These are phyloP conservation scores for Hanseniaspora pseudoguilliermondii DNA, from an alignment of 805 yeast species.

Conservation along the genomic window DNA sequence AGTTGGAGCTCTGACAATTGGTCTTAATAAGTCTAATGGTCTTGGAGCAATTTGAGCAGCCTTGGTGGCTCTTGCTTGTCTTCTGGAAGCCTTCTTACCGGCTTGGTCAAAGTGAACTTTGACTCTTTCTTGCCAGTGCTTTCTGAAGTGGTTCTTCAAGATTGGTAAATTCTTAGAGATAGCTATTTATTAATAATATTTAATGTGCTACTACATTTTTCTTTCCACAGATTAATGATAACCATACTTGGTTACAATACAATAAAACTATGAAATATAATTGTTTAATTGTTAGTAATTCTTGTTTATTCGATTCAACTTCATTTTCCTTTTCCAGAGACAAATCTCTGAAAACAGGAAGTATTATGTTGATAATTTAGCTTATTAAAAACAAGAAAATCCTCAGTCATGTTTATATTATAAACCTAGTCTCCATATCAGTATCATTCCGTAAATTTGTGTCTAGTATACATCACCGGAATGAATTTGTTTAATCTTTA, in stretches of 20 bases:
- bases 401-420: no score
- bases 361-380: no score
- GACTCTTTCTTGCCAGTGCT: conserved; percentile 99
- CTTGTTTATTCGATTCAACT: not conserved
- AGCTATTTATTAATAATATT: conserved; percentile 40
- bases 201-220: not conserved
- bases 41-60: conserved; percentile 95
- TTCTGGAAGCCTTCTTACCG: conserved; percentile 96
- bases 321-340: not conserved
- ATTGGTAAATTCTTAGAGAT: conserved; percentile 97
- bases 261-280: not conserved
- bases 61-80: conserved; percentile 84
- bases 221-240: not conserved
- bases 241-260: no score
- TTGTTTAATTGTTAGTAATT: conserved; percentile 4
- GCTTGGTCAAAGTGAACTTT: conserved; percentile 99
- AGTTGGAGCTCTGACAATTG: conserved; percentile 97
- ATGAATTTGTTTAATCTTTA: no score
- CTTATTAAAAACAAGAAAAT: no score
- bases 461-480: no score
- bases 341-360: no score
- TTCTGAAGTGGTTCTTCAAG: conserved; percentile 99
- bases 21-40: conserved; percentile 93
- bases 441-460: no score
- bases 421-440: no score